Evolutionary conservation across 768 basidiomycete genomes (phyloP), one percentile per base, ranked within the genome.

Genomic region (Pisolithus tinctorius): DNA sequence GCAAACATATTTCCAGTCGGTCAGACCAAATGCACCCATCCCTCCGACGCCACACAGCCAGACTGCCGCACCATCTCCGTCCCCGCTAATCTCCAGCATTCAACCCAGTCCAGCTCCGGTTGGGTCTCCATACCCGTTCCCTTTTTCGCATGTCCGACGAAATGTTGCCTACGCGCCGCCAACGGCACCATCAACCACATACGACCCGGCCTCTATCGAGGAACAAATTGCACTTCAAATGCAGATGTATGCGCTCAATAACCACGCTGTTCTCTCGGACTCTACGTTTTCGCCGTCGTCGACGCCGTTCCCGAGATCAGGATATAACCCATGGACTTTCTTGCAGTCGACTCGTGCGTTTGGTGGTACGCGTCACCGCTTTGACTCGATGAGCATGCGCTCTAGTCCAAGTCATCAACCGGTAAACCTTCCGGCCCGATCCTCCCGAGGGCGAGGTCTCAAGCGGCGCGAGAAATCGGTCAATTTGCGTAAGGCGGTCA

Each of bases 71-170:
- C 84, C 85, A 0, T 83, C 86, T 0, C 88, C 85, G 0, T 85
- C 83, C 1, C 86, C 87, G 0, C 68, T 82, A 25, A 63, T 84
- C 20, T 78, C 81, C 1, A 75, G 73, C 39, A 72, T 71, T 51
- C 77, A 77, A 44, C 73, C 71, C 13, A 83, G 79, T 54, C 80
- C 82, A 0, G 70, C 80, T 2, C 78, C 78, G 5, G 77, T 71
- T 4, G 86, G 88, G 8, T 90, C 88, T 4, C 88, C 88, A 2
- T 89, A 87, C 53, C 88, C 88, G 0, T 86, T 81, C 63, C 86
- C 86, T 0, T 91, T 82, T 68, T 75, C 77, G 14, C 87, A 88
- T 51, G 82, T 89, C 41, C 80, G 80, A 23, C 79, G 87, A 0
- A 75, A 73, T 42, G 64, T 75, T 42, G 62, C 67, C 8, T 74